These are phyloP conservation scores for Arabidopsis hybrid DNA, from an alignment of 441 rosid species.

Conservation along the genomic window DNA sequence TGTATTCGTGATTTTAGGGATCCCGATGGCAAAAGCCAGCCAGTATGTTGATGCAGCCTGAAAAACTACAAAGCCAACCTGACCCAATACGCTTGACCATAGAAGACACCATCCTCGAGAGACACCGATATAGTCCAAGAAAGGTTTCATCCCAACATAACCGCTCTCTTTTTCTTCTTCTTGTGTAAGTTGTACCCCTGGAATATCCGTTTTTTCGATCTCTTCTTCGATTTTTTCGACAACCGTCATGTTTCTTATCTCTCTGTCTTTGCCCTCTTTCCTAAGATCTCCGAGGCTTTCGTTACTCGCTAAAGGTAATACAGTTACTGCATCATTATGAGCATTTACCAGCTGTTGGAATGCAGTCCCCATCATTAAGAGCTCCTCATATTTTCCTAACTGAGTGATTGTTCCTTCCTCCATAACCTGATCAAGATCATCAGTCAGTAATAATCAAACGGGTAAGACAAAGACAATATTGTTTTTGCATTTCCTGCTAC, in stretches of 20 bases:
- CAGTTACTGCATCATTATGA: conserved; percentile 71
- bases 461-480: neutral
- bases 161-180: conserved; percentile 83
- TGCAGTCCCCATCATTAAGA: conserved; percentile 71
- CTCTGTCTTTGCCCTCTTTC: conserved; percentile 32
- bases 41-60: conserved; percentile 90
- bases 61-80: conserved; percentile 60
- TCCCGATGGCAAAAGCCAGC: conserved; percentile 79
- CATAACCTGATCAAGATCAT: conserved; percentile 65
- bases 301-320: conserved; percentile 47
- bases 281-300: conserved; percentile 38
- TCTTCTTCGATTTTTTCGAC: conserved; percentile 50
- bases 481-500: neutral
- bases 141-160: conserved; percentile 75
- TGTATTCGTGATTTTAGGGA: conserved; percentile 55
- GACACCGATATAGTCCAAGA: conserved; percentile 68
- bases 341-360: conserved; percentile 85
- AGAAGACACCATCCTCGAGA: conserved; percentile 58
- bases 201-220: conserved; percentile 42
- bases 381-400: conserved; percentile 73
- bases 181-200: conserved; percentile 72
- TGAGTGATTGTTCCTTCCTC: conserved; percentile 72
- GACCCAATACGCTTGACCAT: conserved; percentile 48
- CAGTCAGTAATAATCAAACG: conserved; percentile 2
- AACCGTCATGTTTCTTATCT: conserved; percentile 7